Conservation (phyloP, 1,139 yeast genomes). For the Hyphopichia wangnamkhiaoensis region DNA sequence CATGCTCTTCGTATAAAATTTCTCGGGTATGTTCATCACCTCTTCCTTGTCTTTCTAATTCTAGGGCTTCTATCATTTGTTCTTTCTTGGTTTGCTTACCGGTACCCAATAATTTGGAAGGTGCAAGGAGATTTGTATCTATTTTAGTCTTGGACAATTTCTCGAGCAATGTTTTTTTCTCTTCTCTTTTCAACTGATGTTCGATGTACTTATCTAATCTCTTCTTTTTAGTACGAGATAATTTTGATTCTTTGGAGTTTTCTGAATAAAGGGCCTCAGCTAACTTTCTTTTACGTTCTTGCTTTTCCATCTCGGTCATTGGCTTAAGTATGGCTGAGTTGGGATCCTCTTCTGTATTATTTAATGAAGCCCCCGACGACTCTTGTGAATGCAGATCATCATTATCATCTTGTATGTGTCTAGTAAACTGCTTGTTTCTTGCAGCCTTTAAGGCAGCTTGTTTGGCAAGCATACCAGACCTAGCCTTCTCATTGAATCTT, state of each 20-base stretch:
- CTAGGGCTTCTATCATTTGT: conserved; percentile 72
- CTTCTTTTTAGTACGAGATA: conserved; percentile 75
- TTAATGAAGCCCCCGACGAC: background rate
- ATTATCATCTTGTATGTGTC: conserved; percentile 43
- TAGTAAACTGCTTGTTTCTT: conserved; percentile 65
- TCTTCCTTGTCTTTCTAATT: conserved; percentile 71
- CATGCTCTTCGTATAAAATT: conserved; percentile 69
- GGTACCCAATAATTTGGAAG: conserved; percentile 75
- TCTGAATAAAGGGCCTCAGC: conserved; percentile 55
- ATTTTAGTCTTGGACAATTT: conserved; percentile 72
- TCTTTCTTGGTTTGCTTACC: conserved; percentile 75
- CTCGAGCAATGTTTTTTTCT: conserved; percentile 73
- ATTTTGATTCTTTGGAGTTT: conserved; percentile 62
- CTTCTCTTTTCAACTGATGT: conserved; percentile 87
- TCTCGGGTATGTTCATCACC: conserved; percentile 64
- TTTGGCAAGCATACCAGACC: conserved; percentile 81
- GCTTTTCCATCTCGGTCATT: conserved; percentile 57
- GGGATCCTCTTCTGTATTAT: conserved; percentile 36
- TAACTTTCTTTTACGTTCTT: conserved; percentile 63
- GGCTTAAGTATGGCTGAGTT: conserved; percentile 62
- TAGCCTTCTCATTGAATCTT: conserved; percentile 83
- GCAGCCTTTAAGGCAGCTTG: conserved; percentile 68
- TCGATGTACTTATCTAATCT: conserved; percentile 77
- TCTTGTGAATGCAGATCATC: conserved; percentile 8
- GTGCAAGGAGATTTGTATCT: conserved; percentile 67